A percentile compares a stretch with the other conserved stretches of the same genome.
Evolutionary conservation across 2,329 filamentous ascomycete genomes (phyloP).

Genomic region (Neonectria hederae): DNA sequence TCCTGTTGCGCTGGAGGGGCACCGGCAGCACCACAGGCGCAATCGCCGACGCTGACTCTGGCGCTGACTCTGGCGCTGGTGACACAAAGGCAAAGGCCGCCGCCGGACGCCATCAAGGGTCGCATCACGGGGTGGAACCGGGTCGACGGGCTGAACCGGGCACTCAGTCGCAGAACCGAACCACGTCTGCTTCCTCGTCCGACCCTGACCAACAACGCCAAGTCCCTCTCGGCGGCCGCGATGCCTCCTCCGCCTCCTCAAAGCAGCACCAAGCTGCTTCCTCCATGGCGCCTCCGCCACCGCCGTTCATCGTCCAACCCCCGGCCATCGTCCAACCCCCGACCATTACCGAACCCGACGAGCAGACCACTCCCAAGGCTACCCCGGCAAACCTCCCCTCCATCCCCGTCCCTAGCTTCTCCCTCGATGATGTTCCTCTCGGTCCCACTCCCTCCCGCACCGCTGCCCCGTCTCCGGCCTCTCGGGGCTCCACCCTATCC

Average conservation of each 20-base stretch:
- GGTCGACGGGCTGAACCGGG: constrained; percentile 38
- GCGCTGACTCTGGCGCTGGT: neutral
- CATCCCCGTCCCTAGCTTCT: constrained; percentile 56
- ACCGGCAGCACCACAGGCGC: constrained; percentile 14
- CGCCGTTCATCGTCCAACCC: constrained; percentile 43
- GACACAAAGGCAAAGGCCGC: constrained; percentile 22
- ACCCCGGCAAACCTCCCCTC: constrained; percentile 38
- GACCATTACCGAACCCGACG: constrained; percentile 43
- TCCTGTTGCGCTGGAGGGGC: constrained; percentile 40
- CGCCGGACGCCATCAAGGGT: constrained; percentile 9
- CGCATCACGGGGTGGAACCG: constrained; percentile 40
- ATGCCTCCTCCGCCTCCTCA: constrained; percentile 8
- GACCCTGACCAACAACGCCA: constrained; percentile 20
- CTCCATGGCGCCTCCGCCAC: constrained; percentile 52
- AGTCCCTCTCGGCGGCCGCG: constrained; percentile 14
- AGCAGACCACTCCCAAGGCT: constrained; percentile 64
- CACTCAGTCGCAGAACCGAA: constrained; percentile 27
- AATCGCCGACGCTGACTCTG: constrained; percentile 23
- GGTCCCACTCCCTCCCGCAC: constrained; percentile 35
- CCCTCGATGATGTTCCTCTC: constrained; percentile 51
- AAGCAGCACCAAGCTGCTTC: constrained; percentile 40
- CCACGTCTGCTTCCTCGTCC: constrained; percentile 30
- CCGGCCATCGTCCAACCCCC: constrained; percentile 29
- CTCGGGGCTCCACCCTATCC: constrained; percentile 29
- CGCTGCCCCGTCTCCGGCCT: constrained; percentile 31